A percentile compares a stretch with the other conserved stretches of the same genome.
These are phyloP conservation scores for Phaffomyces thermotolerans DNA, from an alignment of 805 yeast genomes.

Conservation along the genomic window DNA sequence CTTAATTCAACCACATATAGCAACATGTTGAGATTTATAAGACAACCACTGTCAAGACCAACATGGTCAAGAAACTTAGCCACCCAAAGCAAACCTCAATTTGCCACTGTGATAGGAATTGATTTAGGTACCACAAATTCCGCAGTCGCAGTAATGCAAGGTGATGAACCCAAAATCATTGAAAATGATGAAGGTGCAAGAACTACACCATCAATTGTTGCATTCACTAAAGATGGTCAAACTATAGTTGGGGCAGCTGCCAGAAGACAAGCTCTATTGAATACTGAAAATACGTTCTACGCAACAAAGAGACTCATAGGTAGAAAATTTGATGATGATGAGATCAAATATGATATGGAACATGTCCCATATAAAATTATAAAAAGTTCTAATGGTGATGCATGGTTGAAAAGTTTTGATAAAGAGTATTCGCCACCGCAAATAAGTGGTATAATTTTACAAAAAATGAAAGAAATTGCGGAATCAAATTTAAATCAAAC, in stretches of 20 bases:
- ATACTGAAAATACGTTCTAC: conserved; percentile 70
- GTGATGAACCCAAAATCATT: conserved; percentile 54
- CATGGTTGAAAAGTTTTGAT: conserved; percentile 44
- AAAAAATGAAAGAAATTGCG: conserved; percentile 56
- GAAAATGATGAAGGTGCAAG: conserved; percentile 76
- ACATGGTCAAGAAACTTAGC: neutral
- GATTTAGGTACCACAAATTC: conserved; percentile 85
- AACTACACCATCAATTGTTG: conserved; percentile 77
- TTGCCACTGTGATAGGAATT: conserved; percentile 54
- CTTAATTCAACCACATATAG: neutral
- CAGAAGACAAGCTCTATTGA: conserved; percentile 67
- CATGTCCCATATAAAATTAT: conserved; percentile 59
- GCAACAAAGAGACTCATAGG: conserved; percentile 83
- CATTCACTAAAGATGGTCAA: conserved; percentile 41
- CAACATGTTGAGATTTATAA: neutral
- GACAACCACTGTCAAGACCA: neutral
- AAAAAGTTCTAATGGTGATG: conserved; percentile 55
- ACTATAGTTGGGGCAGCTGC: conserved; percentile 63
- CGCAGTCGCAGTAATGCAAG: conserved; percentile 72
- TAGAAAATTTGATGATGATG: conserved; percentile 57
- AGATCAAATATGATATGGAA: conserved; percentile 59
- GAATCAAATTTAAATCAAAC: conserved; percentile 40
- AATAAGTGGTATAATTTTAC: conserved; percentile 58
- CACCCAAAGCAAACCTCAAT: conserved; percentile 3
- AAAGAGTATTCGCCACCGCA: conserved; percentile 60